These are phyloP conservation scores for Lobosporangium transversale DNA, from an alignment of 192 early-diverging fungal genomes.

Conservation along the genomic window DNA sequence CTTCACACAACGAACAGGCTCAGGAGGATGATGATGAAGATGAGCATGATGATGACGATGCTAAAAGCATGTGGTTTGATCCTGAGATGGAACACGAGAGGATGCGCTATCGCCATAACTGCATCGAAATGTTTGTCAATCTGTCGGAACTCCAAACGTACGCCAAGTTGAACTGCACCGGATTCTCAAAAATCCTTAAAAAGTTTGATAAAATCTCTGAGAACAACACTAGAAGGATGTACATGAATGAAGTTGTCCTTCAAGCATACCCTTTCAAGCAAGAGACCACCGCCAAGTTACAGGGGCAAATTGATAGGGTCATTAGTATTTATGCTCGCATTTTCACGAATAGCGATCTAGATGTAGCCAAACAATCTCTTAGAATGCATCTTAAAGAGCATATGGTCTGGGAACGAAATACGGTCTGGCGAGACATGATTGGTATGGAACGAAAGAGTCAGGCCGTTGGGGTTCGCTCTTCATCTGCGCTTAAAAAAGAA, in stretches of 20 bases:
- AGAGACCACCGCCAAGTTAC: slow-evolving; percentile 68
- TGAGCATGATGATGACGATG: slow-evolving; percentile 34
- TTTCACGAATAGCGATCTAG: slow-evolving; percentile 66
- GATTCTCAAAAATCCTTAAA: slow-evolving; percentile 95
- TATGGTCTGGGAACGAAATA: slow-evolving; percentile 96
- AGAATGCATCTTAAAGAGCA: slow-evolving; percentile 86
- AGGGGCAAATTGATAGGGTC: slow-evolving; percentile 69
- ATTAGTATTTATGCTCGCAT: slow-evolving; percentile 73
- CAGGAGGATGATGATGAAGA: slow-evolving; percentile 27
- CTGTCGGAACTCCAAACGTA: slow-evolving; percentile 89
- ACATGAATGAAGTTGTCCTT: slow-evolving; percentile 73
- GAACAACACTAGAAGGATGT: slow-evolving; percentile 71
- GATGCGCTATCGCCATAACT: slow-evolving; percentile 55
- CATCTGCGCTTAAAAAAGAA: slow-evolving; percentile 17
- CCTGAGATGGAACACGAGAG: slow-evolving; percentile 51
- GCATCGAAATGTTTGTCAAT: slow-evolving; percentile 83
- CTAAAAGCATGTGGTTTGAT: slow-evolving; percentile 44
- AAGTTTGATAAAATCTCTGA: slow-evolving; percentile 97
- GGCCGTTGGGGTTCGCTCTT: slow-evolving; percentile 69
- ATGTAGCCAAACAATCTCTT: slow-evolving; percentile 77
- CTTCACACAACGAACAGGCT: not conserved
- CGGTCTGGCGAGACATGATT: slow-evolving; percentile 98
- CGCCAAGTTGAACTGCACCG: slow-evolving; percentile 89
- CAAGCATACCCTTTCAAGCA: slow-evolving; percentile 75
- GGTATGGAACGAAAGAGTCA: slow-evolving; percentile 84